Base-by-base conservation (phyloP, 768 basidiomycete species). In the Auricularia auricula-judae region DNA sequence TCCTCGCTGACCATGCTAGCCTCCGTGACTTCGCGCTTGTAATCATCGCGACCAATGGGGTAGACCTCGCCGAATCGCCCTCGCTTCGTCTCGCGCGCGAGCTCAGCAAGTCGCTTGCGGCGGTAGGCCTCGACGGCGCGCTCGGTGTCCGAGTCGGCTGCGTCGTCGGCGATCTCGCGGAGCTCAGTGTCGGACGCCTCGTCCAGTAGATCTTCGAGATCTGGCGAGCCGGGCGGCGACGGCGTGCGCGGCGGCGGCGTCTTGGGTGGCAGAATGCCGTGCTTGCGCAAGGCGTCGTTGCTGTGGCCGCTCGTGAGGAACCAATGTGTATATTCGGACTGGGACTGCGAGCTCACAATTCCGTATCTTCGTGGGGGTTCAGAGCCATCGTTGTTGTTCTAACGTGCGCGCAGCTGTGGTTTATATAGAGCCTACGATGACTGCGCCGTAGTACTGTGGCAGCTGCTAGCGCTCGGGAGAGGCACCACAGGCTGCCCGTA, bases 1-100 rank as follows among this genome's bases (percentile, higher is more conserved):
- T 82, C 81, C 63, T 88, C 84, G 67, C 84, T 79, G 10, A 84
- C 73, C 65, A 82, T 82, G 74, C 94, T 98, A 3, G 92, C 91
- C 66, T 98, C 95, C 0, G 94, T 98, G 11, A 99, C 91, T 72
- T 98, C 94, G 58, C 88, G 81, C 47, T 90, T 96, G 74, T 98
- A 99, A 72, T 97, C 95, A 16, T 93, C 93, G 67, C 96, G 79
- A 33, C 88, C 85, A 65, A 99, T 95, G 0, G 93, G 93, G 72
- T 90, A 87, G 59, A 97, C 82, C 33, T 84, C 78, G 21, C 95
- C 97, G 71, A 93, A 98, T 66, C 86, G 81, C 23, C 86, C 86
- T 64, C 78, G 82, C 67, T 79, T 82, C 65, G 84, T 78, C 60
- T 81, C 79, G 63, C 76, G 77, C 64, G 77, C 79, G 69, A 91